phyloP scores from a whole-genome alignment of 192 early-diverging fungal species.

The Coemansia sp. region DNA sequence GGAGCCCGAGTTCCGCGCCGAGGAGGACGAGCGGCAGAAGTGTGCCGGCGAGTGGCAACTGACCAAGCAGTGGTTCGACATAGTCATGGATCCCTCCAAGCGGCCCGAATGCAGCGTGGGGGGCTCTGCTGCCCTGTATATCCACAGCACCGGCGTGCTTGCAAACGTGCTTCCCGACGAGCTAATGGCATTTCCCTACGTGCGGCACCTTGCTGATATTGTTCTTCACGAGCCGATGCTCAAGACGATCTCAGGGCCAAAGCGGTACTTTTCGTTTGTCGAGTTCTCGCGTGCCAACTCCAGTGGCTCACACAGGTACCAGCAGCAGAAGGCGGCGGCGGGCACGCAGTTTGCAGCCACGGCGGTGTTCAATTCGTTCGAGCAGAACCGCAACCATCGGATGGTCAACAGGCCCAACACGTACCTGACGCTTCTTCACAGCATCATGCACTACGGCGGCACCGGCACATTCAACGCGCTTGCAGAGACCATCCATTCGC shows the following conservation, averaged over 20 bases:
- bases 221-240: slow-evolving; percentile 61
- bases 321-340: slow-evolving; percentile 5
- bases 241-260: slow-evolving; percentile 52
- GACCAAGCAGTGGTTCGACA: slow-evolving; percentile 35
- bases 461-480: slow-evolving; percentile 61
- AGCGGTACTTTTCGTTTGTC: slow-evolving; percentile 56
- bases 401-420: slow-evolving; percentile 70
- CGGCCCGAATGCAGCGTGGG: slow-evolving; percentile 11
- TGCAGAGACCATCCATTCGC: slow-evolving; percentile 33
- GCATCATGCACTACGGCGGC: slow-evolving; percentile 73
- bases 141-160: slow-evolving; percentile 50
- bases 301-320: slow-evolving; percentile 8
- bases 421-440: slow-evolving; percentile 72
- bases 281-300: slow-evolving; percentile 32
- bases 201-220: slow-evolving; percentile 63
- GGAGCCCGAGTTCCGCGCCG: slow-evolving; percentile 39
- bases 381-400: slow-evolving; percentile 56
- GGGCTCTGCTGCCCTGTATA: slow-evolving; percentile 25
- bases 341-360: slow-evolving; percentile 52
- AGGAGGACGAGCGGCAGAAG: slow-evolving; percentile 21
- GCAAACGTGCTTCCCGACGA: slow-evolving; percentile 54
- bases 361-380: slow-evolving; percentile 66
- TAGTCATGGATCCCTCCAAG: slow-evolving; percentile 36
- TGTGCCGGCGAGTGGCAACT: slow-evolving; percentile 38
- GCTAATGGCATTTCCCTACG: slow-evolving; percentile 53